Base-by-base conservation (phyloP, 2,329 filamentous ascomycete species). In the Hypoxylon sp. region DNA sequence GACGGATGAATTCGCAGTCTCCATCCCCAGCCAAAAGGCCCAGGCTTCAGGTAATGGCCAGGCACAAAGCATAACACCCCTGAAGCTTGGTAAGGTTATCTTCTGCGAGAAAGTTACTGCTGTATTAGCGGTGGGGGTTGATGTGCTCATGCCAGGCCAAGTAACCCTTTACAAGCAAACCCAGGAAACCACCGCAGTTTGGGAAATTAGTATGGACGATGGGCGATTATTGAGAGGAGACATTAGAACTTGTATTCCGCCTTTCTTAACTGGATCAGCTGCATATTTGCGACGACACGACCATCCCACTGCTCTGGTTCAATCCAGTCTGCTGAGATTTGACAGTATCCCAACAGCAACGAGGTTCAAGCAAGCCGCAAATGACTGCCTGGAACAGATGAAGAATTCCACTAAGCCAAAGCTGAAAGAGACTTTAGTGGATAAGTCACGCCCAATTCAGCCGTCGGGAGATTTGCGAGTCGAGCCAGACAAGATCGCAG, bases 121-220 rank as follows among this genome's bases (percentile, higher is more conserved):
- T 17, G 11, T 23, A 36, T 45, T 59, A n/a, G 32, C 38, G 5
- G 36, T 25, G 23, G 65, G 51, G 11, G 9, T 17, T 5, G 21
- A 19, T 13, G 25, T 14, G 14, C 6, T 11, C 3, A 21, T 14
- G 11, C 36, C n/a, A 1, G 70, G 67, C 11, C 41, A 13, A 19
- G 38, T 73, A 11, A 30, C 50, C 13, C 28, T 74, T 17, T 72
- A 74, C 28, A 62, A 63, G 51, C 50, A 53, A 34, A n/a, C 59
- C 17, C 30, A 60, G 6, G 49, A 19, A 10, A 21, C 32, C 13
- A n/a, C 65, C 21, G 50, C 65, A 9, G 23, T 73, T 11, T 74
- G 73, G 55, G 55, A 58, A 32, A 10, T 58, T 2, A 49, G 21
- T 1, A 49, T 57, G 1, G 34, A 57, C 11, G 53, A 58, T 1